Base-by-base conservation (phyloP, 2,329 filamentous ascomycete species). In the Fonsecaea erecta region DNA sequence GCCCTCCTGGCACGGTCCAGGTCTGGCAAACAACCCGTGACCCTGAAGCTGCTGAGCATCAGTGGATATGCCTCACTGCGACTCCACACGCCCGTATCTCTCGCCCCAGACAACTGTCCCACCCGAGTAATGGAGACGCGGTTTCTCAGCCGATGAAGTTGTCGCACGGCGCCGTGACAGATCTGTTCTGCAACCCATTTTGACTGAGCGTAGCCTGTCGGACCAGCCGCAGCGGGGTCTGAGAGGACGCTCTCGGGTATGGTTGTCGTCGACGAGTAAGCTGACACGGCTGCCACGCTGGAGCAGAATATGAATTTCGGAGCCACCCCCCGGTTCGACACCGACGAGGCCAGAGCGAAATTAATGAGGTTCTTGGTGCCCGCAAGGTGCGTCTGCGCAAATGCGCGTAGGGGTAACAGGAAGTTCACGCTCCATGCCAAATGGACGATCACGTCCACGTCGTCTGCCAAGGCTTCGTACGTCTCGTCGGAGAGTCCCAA, bases 341-440 rank as follows among this genome's bases (percentile, higher is more conserved):
- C 68, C 14, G 70, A 74, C 21, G 71, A 73, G 1, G 60, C 53
- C 1, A 80, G 71, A 0, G 80, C 77, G 7, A 86, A 75, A 53
- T 78, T 73, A 37, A 87, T 73, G 0, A 87, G 75, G 66, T 86
- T 81, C 9, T 75, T 75, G 11, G 85, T 75, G 30, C 80, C 82
- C 3, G 77, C 75, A 34, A 88, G 82, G 68, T 83, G 82, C 66
- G 85, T 81, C 43, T 79, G 78, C 54, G 81, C 80, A 70, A 89
- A 89, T 65, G 82, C 85, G 43, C 75, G 75, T 0, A 89, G 77
- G 3, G 82, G 80, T 60, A 86, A 77, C 28, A 82, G 83, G 77
- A 89, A 89, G 74, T 89, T 89, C 18, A 89, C 87, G 1, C 83
- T 80, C 87, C 87, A 89, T 21, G 86, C 86, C 7, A 86, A 80